Base-by-base conservation (phyloP, 2,329 filamentous ascomycete species). In the Penicillium sp. region DNA sequence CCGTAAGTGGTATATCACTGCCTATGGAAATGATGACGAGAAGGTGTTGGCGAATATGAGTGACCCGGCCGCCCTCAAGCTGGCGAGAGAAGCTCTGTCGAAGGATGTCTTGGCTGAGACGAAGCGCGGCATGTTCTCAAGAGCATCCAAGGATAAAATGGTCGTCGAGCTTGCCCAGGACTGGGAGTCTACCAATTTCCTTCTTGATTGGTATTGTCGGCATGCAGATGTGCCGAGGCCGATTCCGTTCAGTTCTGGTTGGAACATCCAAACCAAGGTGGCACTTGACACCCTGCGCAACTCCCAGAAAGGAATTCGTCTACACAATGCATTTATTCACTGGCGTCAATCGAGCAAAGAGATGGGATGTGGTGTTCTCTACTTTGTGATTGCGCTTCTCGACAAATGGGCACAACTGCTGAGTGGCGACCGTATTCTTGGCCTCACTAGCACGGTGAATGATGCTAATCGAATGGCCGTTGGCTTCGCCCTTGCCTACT, bases 221-320 rank as follows among this genome's bases (percentile, higher is more conserved):
- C 71, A 79, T 68, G 75, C 76, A 38, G 77, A 78, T 62, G 77
- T 75, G 0, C 78, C 78, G 39, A 70, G 76, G 41, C 81, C 82
- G 1, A 80, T 82, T 54, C 79, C 80, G 0, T 84, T 79, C 65
- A 84, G 79, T 58, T 82, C 82, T 4, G 80, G 79, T 2, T 84
- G 82, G 82, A 84, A 84, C 55, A 77, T 83, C n/a, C 80, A 82
- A 62, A 79, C 78, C 0, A 82, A 83, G 63, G 81, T 82, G 2
- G 82, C 80, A 9, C 68, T 83, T 23, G 78, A 82, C 59, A 81
- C 77, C 27, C 75, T 84, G 61, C 77, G 77, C 39, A 80, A 80
- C 57, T 77, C 80, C 3, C 80, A 83, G 58, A 82, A 82, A 61
- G 82, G 82, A 2, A 79, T 84, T 16, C 75, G 78, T 27, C 72